A percentile compares a stretch with the other conserved stretches of the same genome.
These are phyloP conservation scores for Abrus precatorius DNA, from an alignment of 306 rosid genomes.

Conservation along the genomic window DNA sequence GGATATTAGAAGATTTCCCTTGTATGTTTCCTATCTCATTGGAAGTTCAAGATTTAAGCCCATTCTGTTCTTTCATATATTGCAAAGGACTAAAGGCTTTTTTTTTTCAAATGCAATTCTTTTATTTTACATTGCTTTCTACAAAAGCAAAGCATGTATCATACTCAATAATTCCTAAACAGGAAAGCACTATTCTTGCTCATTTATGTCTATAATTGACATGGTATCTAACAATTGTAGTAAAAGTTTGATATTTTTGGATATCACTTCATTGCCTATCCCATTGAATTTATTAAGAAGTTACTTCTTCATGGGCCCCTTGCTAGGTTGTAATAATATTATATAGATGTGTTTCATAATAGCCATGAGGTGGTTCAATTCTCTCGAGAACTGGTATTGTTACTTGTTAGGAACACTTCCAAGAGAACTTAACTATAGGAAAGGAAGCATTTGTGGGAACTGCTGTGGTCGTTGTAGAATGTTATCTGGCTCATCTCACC, in stretches of 20 bases:
- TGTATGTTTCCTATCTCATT: constrained; percentile 25
- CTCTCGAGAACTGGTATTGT: constrained; percentile 1
- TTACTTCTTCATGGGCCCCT: background rate
- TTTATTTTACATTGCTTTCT: constrained; percentile 2
- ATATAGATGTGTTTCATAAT: background rate
- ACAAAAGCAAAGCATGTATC: background rate
- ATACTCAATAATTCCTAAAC: background rate
- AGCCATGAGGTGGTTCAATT: constrained; percentile 9
- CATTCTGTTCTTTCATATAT: constrained; percentile 18
- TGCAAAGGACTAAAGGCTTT: background rate
- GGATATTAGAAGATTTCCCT: background rate
- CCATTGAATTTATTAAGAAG: background rate
- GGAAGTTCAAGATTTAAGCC: background rate
- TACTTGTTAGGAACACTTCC: background rate
- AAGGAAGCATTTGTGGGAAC: background rate
- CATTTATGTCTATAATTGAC: constrained; percentile 24
- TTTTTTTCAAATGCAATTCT: background rate
- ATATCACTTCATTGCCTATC: constrained; percentile 24
- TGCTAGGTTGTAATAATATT: constrained; percentile 10
- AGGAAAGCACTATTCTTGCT: background rate
- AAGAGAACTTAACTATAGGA: constrained; percentile 7
- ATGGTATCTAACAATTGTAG: constrained; percentile 16
- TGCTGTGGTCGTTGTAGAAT: background rate
- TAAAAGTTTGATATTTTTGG: background rate
- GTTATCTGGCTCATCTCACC: constrained; percentile 1